These are phyloP conservation scores for Aspergillus mulundensis DNA, from an alignment of 495 filamentous ascomycete genomes.

Conservation along the genomic window DNA sequence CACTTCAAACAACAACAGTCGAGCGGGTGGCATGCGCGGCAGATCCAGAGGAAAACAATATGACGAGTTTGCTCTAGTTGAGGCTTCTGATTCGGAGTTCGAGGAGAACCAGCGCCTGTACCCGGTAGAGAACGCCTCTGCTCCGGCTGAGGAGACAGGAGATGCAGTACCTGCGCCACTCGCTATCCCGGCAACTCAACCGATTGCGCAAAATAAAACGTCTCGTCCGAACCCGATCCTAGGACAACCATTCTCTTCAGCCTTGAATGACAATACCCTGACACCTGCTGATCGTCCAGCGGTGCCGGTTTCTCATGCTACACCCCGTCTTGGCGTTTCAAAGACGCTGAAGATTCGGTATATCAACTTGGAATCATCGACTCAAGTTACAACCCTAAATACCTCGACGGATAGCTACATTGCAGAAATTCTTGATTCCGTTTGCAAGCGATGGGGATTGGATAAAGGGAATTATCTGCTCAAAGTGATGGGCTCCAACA, in stretches of 20 bases:
- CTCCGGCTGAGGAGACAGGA: conserved; percentile 39
- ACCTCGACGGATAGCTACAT: conserved; percentile 93
- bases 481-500: conserved; percentile 79
- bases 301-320: conserved; percentile 52
- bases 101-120: conserved; percentile 72
- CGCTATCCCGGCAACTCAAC: conserved; percentile 38
- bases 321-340: conserved; percentile 68
- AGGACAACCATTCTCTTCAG: conserved; percentile 45
- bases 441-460: conserved; percentile 82
- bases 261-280: conserved; percentile 51
- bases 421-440: conserved; percentile 85
- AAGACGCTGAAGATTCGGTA: conserved; percentile 85
- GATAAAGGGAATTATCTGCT: conserved; percentile 88
- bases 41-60: conserved; percentile 77
- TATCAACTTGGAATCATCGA: conserved; percentile 62
- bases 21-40: conserved; percentile 55
- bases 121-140: conserved; percentile 62
- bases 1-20: conserved; percentile 87
- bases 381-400: conserved; percentile 64
- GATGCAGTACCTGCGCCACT: conserved; percentile 34
- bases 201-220: conserved; percentile 25
- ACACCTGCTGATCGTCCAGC: conserved; percentile 62
- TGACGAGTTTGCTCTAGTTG: conserved; percentile 89
- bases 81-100: conserved; percentile 72
- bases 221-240: conserved; percentile 58